Evolutionary conservation across 2,329 filamentous ascomycete species (phyloP).

Genomic region (Seiridium unicorne): DNA sequence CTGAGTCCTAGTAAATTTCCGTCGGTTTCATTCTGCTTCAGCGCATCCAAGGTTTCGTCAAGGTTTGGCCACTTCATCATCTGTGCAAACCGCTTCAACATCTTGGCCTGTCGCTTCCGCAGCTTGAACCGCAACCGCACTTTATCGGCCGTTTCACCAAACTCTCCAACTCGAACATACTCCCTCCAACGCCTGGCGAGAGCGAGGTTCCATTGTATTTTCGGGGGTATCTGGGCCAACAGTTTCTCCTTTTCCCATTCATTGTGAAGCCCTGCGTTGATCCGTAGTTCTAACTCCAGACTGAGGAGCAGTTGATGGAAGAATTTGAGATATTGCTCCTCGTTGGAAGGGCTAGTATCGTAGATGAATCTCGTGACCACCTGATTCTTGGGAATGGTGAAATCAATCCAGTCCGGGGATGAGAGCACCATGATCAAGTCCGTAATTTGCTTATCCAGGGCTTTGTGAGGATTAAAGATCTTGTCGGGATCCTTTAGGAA

Average conservation of each 20-base stretch:
- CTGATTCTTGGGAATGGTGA: conserved; percentile 67
- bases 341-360: conserved; percentile 54
- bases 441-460: conserved; percentile 69
- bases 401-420: conserved; percentile 71
- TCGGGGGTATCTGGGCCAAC: conserved; percentile 63
- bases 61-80: conserved; percentile 79
- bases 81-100: conserved; percentile 66
- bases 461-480: conserved; percentile 56
- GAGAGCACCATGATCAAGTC: conserved; percentile 70
- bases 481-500: conserved; percentile 69
- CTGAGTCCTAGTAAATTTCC: conserved; percentile 58
- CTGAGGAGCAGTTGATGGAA: conserved; percentile 76
- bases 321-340: conserved; percentile 61
- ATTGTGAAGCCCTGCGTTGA: conserved; percentile 61
- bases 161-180: conserved; percentile 64
- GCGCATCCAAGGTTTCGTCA: conserved; percentile 58
- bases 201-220: conserved; percentile 70
- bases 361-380: conserved; percentile 73
- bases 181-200: conserved; percentile 73
- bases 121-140: conserved; percentile 64
- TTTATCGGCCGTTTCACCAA: conserved; percentile 50
- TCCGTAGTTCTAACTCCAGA: conserved; percentile 68
- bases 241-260: conserved; percentile 65
- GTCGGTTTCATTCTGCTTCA: conserved; percentile 60
- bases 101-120: conserved; percentile 67